Conservation (phyloP, 208 protist genomes). For the Naegleria gruberi region DNA sequence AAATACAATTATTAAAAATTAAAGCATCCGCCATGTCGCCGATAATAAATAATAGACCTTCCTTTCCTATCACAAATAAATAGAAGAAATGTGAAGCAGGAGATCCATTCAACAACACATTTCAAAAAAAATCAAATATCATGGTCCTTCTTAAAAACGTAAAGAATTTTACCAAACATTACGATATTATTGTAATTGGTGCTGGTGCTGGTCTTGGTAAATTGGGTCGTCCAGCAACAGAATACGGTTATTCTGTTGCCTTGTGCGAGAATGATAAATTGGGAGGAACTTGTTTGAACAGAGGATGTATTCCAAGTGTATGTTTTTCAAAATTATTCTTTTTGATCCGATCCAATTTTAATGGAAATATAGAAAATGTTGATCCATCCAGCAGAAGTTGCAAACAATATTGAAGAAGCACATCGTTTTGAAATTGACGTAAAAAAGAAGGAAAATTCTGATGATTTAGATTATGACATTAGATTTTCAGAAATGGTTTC, state of each 20-base stretch:
- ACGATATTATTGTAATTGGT: constrained; percentile 15
- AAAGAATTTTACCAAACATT: constrained; percentile 14
- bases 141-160: neutral
- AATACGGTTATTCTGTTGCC: neutral
- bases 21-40: too few relatives aligned
- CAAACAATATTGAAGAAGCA: constrained; percentile 21
- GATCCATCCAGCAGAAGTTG: constrained; percentile 33
- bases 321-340: too few relatives aligned
- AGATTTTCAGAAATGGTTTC: constrained; percentile 5
- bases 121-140: too few relatives aligned
- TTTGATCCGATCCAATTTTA: too few relatives aligned
- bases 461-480: neutral
- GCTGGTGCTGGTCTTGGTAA: constrained; percentile 16
- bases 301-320: constrained; percentile 40
- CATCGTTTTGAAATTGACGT: neutral
- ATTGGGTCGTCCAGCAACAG: neutral
- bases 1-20: too few relatives aligned
- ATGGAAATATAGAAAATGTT: constrained; percentile 27
- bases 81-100: too few relatives aligned
- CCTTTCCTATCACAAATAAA: too few relatives aligned
- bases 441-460: neutral
- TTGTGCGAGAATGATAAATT: neutral
- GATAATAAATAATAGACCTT: too few relatives aligned
- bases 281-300: constrained; percentile 37
- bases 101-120: too few relatives aligned